phyloP scores from a whole-genome alignment of 805 yeast genomes.

The Ogataea methylovora region DNA sequence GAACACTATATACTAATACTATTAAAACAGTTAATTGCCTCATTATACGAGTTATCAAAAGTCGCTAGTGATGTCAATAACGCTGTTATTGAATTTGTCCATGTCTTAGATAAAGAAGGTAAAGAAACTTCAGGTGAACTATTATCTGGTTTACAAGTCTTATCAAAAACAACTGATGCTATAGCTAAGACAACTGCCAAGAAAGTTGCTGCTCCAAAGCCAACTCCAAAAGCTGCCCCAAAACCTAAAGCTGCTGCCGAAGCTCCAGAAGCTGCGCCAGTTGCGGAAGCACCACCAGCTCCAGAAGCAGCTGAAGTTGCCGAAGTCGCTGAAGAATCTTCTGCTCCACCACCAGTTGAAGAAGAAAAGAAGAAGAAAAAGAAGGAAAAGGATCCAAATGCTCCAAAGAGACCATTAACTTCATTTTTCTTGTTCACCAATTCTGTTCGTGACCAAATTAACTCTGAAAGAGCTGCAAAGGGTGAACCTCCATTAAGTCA shows the following conservation, averaged over 20 bases:
- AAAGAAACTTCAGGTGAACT: neutral
- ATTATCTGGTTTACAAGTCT: neutral
- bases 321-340: conserved; percentile 1
- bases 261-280: conserved; percentile 13
- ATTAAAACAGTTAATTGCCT: conserved; percentile 51
- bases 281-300: neutral
- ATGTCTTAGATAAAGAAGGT: conserved; percentile 42
- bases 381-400: conserved; percentile 70
- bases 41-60: conserved; percentile 74
- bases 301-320: neutral
- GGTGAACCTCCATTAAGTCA: conserved; percentile 62
- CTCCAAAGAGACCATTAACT: conserved; percentile 92
- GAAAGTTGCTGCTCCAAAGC: conserved; percentile 19
- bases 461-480: conserved; percentile 54
- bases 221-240: conserved; percentile 10
- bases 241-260: conserved; percentile 7
- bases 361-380: conserved; percentile 38
- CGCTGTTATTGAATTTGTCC: conserved; percentile 72
- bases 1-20: too few species aligned
- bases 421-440: conserved; percentile 76
- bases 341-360: conserved; percentile 23
- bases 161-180: neutral
- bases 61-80: conserved; percentile 83
- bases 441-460: conserved; percentile 61
- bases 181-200: neutral